Conservation (phyloP, 179 eudicot species). For the Vitellaria paradoxa region DNA sequence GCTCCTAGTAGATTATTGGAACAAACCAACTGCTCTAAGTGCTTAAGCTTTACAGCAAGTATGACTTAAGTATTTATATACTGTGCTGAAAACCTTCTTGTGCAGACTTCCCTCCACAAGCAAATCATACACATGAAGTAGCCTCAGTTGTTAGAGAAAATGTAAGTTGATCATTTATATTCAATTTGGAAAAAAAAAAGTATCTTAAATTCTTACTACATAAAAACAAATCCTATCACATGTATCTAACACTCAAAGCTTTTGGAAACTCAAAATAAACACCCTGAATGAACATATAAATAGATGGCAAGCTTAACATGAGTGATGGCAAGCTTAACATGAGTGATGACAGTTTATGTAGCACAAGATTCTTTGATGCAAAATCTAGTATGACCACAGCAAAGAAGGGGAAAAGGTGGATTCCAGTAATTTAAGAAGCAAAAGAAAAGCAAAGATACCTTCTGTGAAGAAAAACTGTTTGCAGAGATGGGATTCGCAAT, state of each 20-base stretch:
- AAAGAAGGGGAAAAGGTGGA: not conserved
- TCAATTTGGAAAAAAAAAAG: not conserved
- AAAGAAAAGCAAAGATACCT: slow-evolving; percentile 32
- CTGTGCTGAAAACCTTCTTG: not conserved
- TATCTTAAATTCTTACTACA: slow-evolving; percentile 1
- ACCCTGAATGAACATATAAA: not conserved
- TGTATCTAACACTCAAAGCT: not conserved
- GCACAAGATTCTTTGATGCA: not conserved
- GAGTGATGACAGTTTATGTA: too few species aligned
- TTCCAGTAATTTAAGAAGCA: not conserved
- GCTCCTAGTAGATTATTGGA: not conserved
- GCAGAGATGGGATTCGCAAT: slow-evolving; percentile 53
- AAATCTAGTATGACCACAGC: not conserved
- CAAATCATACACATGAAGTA: not conserved
- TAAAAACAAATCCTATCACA: not conserved
- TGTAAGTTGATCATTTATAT: not conserved
- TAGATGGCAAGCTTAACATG: not conserved
- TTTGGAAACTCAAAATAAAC: not conserved
- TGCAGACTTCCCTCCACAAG: not conserved
- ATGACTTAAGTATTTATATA: not conserved
- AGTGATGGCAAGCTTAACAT: not conserved
- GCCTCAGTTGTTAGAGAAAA: not conserved
- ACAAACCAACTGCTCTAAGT: not conserved
- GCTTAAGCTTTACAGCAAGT: not conserved
- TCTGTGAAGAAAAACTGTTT: slow-evolving; percentile 38